Evolutionary conservation across 345 rosid species (phyloP).

Genomic region (Lepidium aucheri): DNA sequence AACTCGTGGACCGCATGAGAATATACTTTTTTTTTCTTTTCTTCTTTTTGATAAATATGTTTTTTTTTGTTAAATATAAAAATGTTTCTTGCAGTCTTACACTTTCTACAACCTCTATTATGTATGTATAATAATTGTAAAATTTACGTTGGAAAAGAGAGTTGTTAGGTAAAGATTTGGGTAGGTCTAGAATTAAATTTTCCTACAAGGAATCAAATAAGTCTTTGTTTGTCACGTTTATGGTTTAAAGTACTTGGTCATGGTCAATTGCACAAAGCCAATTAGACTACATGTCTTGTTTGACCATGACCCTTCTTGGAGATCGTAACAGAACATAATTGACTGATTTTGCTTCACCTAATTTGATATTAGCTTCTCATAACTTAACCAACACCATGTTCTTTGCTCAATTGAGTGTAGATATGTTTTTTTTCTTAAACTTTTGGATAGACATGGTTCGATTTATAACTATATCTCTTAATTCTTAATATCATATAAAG

Average conservation of each 20-base stretch:
- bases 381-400: not conserved
- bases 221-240: constrained; percentile 14
- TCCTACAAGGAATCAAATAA: not conserved
- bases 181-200: constrained; percentile 1
- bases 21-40: not conserved
- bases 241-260: not conserved
- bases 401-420: too few relatives aligned
- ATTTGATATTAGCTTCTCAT: not conserved
- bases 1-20: constrained; percentile 1
- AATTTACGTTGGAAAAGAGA: not conserved
- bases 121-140: not conserved
- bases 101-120: too few relatives aligned
- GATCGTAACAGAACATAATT: not conserved
- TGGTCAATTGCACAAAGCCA: constrained; percentile 4
- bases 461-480: too few relatives aligned
- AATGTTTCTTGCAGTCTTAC: too few relatives aligned
- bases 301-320: constrained; percentile 6
- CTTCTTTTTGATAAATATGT: too few relatives aligned
- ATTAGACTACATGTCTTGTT: not conserved
- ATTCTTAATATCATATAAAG: too few relatives aligned
- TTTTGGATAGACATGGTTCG: too few relatives aligned
- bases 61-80: too few relatives aligned
- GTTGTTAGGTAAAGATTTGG: not conserved
- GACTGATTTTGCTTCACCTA: not conserved
- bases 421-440: too few relatives aligned